These are phyloP conservation scores for Pisolithus marmoratus DNA, from an alignment of 768 basidiomycete species.

Conservation along the genomic window DNA sequence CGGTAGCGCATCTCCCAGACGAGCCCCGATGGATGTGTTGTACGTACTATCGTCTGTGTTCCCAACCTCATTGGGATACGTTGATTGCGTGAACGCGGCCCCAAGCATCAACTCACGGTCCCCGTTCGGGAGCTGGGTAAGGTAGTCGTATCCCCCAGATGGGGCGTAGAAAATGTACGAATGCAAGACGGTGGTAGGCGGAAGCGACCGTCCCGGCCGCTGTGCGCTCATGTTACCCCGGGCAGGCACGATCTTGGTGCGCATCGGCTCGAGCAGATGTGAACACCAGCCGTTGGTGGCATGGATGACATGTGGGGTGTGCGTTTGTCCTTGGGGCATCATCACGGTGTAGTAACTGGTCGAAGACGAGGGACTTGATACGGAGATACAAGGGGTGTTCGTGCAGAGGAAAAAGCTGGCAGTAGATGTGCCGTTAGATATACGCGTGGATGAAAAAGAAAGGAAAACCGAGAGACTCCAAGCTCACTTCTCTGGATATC, in stretches of 20 bases:
- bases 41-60: slow-evolving; percentile 34
- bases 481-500: slow-evolving; percentile 42
- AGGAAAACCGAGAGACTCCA: neutral
- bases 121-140: slow-evolving; percentile 51
- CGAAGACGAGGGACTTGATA: slow-evolving; percentile 28
- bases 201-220: slow-evolving; percentile 37
- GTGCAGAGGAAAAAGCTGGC: slow-evolving; percentile 54
- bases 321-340: slow-evolving; percentile 57
- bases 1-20: slow-evolving; percentile 43
- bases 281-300: slow-evolving; percentile 83
- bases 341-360: slow-evolving; percentile 42
- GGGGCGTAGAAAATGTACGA: slow-evolving; percentile 54
- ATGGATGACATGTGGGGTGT: slow-evolving; percentile 63
- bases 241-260: slow-evolving; percentile 56
- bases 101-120: slow-evolving; percentile 58
- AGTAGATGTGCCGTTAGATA: too few relatives aligned
- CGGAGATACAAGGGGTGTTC: slow-evolving; percentile 55
- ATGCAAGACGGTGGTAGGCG: slow-evolving; percentile 35
- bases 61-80: slow-evolving; percentile 31
- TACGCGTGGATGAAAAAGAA: too few relatives aligned
- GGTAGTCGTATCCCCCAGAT: slow-evolving; percentile 50
- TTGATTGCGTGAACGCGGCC: slow-evolving; percentile 41
- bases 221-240: slow-evolving; percentile 64
- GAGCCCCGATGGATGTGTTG: slow-evolving; percentile 25
- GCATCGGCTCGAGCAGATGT: slow-evolving; percentile 60